Conservation (phyloP, 2,329 filamentous ascomycete genomes). For the Dryadomyces quercivorus region DNA sequence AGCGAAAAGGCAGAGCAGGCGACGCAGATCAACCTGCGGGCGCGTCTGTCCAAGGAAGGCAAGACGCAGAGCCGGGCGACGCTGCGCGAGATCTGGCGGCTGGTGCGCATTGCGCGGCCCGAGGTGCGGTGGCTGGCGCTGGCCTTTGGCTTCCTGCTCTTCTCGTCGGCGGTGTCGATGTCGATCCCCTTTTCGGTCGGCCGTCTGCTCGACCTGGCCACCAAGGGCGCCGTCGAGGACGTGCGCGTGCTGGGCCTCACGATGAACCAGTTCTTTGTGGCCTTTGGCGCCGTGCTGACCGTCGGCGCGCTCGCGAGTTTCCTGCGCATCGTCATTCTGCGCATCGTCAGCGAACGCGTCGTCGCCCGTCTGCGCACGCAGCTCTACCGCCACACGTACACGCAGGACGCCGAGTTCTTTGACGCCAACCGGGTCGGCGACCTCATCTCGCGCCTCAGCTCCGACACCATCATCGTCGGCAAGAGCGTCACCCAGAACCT, state of each 20-base stretch:
- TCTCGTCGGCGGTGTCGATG: constrained; percentile 91
- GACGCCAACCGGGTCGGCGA: constrained; percentile 96
- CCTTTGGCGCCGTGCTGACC: constrained; percentile 63
- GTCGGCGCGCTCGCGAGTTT: constrained; percentile 86
- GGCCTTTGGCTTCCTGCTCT: constrained; percentile 74
- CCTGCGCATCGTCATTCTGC: constrained; percentile 79
- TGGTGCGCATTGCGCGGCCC: constrained; percentile 80
- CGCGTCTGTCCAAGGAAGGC: constrained; percentile 76
- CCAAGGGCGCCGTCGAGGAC: constrained; percentile 55
- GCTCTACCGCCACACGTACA: constrained; percentile 81
- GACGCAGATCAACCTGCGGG: constrained; percentile 78
- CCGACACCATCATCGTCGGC: constrained; percentile 93
- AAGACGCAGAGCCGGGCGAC: constrained; percentile 46
- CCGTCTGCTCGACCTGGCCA: constrained; percentile 85
- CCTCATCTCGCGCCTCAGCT: constrained; percentile 86
- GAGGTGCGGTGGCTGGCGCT: constrained; percentile 66
- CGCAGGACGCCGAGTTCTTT: constrained; percentile 98
- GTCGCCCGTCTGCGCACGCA: constrained; percentile 81
- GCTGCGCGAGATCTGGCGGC: constrained; percentile 65
- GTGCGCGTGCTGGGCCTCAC: constrained; percentile 71
- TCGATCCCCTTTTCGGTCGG: constrained; percentile 94
- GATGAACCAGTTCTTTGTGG: constrained; percentile 77
- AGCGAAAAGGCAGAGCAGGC: constrained; percentile 80
- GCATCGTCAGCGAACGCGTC: constrained; percentile 90
- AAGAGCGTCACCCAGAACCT: constrained; percentile 98